Evolutionary conservation across 176 grass and related monocot genomes (phyloP), one percentile per base, ranked within the genome.

Genomic region (Lolium perenne): DNA sequence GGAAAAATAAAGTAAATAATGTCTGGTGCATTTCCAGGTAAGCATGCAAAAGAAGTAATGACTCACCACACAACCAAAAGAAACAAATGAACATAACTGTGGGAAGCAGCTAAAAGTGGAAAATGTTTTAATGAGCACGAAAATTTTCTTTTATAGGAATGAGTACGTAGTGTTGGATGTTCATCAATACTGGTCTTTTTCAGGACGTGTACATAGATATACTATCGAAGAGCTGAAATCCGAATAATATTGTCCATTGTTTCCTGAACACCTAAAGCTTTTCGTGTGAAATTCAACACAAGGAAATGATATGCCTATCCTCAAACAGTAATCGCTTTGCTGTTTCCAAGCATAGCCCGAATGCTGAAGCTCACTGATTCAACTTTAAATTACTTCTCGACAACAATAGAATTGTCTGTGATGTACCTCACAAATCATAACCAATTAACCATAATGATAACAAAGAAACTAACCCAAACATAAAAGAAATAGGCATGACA

Each of bases 1-100:
- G 23, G 78, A 17, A 59, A 79, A 92, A 87, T 5, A 21, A 66
- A 60, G 56, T 8, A 85, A 82, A 87, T n/a, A 79, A 77, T 54
- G 80, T 25, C 7, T 47, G 48, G 6, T 74, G 77, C 5, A 66
- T 75, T 69, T 82, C 56, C 83, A 73, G 20, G 50, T 85, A 84
- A 85, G 60, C 66, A 91, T 62, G 20, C 11, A 87, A 68, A 66
- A 75, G 46, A 62, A 86, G 14, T 10, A 81, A 51, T 61, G 29
- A 77, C 16, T 41, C 3, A n/a, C 62, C 54, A 69, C 56, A 43
- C n/a, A 21, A 82, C 51, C 32, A 11, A 51, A 86, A 47, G 47
- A 72, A 72, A 50, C 80, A 69, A 54, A 69, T 82, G 66, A 83
- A 43, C 50, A 61, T 23, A 84, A 22, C 35, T 4, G 5, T 56